Base-by-base conservation (phyloP, 805 yeast species). In the Metahyphopichia silvanorum region DNA sequence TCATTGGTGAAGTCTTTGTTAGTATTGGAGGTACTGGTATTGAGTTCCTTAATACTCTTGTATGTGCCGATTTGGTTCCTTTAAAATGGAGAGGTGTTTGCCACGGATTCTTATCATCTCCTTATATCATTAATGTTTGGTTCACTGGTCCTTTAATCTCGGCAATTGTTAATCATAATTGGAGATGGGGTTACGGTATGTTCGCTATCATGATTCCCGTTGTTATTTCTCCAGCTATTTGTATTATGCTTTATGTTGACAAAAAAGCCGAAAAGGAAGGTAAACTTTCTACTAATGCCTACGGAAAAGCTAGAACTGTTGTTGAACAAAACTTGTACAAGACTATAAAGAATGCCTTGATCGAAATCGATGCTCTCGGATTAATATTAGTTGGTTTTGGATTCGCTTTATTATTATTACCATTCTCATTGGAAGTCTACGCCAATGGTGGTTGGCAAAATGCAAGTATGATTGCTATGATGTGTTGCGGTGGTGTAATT, bases 121-220 rank as follows among this genome's bases (percentile, higher is more conserved):
- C 75, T 15, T 69, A 51, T 39, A 44, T 68, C 34, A 54, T 61
- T 39, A 69, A 58, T 32, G 54, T 63, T 15, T 69, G 71, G 71
- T 48, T 64, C 36, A 46, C 69, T n/a, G 74, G 74, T 32, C 52
- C 47, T 4, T 63, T 65, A 37, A 65, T 49, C 7, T 41, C 46
- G 4, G 51, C 55, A 20, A 48, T 70, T 15, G 44, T 55, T 11
- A 42, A 40, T 24, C 42, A 38, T 16, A 60, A 63, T 26, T 75
- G 80, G 80, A 60, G 76, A 49, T 67, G 74, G 72, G 79, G 76
- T 17, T 71, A 64, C 43, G 76, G 75, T 31, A 60, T 70, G 52
- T 73, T 73, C 55, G 63, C 70, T 15, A 59, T 72, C 25, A 60
- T 72, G 17, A 53, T 63, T 39, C 76, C 76, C 3, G 60, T 58